Evolutionary conservation across 2,329 filamentous ascomycete species (phyloP).

Genomic region (Colletotrichum sp.): DNA sequence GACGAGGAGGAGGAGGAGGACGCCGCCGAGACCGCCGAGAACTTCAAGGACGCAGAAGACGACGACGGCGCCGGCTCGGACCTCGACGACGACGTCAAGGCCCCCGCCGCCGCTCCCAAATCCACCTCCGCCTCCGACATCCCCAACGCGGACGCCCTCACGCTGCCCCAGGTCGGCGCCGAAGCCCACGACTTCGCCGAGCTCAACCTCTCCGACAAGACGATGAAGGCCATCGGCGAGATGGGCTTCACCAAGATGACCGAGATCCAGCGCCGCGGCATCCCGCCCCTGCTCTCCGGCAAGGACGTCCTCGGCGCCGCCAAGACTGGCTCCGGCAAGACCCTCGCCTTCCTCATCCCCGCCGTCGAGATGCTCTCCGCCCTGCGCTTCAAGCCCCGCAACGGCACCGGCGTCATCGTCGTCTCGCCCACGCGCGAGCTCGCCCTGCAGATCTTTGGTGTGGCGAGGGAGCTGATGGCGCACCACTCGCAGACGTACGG

Average conservation of each 20-base stretch:
- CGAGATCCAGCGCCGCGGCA: slow-evolving; percentile 86
- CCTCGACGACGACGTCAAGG: slow-evolving; percentile 25
- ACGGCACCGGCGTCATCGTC: slow-evolving; percentile 90
- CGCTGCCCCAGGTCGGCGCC: slow-evolving; percentile 59
- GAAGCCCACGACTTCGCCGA: slow-evolving; percentile 78
- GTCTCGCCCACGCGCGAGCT: slow-evolving; percentile 93
- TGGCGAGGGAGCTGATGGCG: slow-evolving; percentile 90
- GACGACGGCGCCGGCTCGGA: slow-evolving; percentile 27
- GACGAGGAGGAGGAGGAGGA: slow-evolving; percentile 27
- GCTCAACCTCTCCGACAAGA: slow-evolving; percentile 85
- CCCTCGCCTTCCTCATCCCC: slow-evolving; percentile 90
- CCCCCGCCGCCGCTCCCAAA: slow-evolving; percentile 16
- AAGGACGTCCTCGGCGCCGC: slow-evolving; percentile 93
- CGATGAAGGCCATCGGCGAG: slow-evolving; percentile 82
- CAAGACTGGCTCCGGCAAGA: slow-evolving; percentile 97
- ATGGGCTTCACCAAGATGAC: slow-evolving; percentile 98
- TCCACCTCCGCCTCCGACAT: slow-evolving; percentile 37
- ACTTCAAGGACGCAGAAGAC: slow-evolving; percentile 29
- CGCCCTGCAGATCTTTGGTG: slow-evolving; percentile 94
- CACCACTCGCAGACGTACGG: slow-evolving; percentile 94
- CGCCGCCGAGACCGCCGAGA: slow-evolving; percentile 29
- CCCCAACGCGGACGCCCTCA: slow-evolving; percentile 51
- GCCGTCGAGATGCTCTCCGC: slow-evolving; percentile 92
- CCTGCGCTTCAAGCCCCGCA: slow-evolving; percentile 91
- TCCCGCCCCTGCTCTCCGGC: slow-evolving; percentile 87